phyloP scores from a whole-genome alignment of 2,329 filamentous ascomycete genomes.

The Fonsecaea monophora region DNA sequence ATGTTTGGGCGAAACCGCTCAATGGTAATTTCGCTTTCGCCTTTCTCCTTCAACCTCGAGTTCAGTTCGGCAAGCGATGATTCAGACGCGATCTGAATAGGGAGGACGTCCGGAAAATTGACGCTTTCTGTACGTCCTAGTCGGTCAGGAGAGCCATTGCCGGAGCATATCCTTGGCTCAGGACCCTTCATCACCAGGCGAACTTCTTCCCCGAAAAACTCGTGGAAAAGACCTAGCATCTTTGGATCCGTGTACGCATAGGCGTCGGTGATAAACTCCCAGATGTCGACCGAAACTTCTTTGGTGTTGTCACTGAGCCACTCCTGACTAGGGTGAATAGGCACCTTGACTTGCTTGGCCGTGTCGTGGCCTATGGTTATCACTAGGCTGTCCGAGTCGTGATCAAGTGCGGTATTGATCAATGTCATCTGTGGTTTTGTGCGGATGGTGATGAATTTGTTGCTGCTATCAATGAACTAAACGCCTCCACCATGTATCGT shows the following conservation, averaged over 20 bases:
- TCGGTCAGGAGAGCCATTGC: slow-evolving; percentile 61
- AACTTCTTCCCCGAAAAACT: slow-evolving; percentile 60
- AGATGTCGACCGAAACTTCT: slow-evolving; percentile 61
- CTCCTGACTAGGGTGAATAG: slow-evolving; percentile 59
- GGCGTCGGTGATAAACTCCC: slow-evolving; percentile 64
- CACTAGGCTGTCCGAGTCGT: slow-evolving; percentile 54
- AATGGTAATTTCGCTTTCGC: slow-evolving; percentile 60
- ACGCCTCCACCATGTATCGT: not conserved
- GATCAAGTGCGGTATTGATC: slow-evolving; percentile 61
- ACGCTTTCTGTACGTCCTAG: slow-evolving; percentile 62
- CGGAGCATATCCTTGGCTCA: slow-evolving; percentile 59
- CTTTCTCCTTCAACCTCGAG: slow-evolving; percentile 52
- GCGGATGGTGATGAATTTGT: slow-evolving; percentile 69
- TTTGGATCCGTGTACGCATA: slow-evolving; percentile 58
- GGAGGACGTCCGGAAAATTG: slow-evolving; percentile 67
- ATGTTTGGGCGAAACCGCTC: slow-evolving; percentile 71
- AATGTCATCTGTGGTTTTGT: slow-evolving; percentile 67
- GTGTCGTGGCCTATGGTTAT: slow-evolving; percentile 49
- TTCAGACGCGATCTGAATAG: slow-evolving; percentile 62
- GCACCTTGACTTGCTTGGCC: slow-evolving; percentile 56
- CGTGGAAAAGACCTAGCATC: slow-evolving; percentile 61
- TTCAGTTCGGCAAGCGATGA: slow-evolving; percentile 66
- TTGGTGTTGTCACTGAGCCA: slow-evolving; percentile 64
- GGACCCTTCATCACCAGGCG: slow-evolving; percentile 69
- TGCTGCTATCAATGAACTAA: slow-evolving; percentile 60